phyloP scores from a whole-genome alignment of 257 asterid species.

The Fraxinus excelsior region DNA sequence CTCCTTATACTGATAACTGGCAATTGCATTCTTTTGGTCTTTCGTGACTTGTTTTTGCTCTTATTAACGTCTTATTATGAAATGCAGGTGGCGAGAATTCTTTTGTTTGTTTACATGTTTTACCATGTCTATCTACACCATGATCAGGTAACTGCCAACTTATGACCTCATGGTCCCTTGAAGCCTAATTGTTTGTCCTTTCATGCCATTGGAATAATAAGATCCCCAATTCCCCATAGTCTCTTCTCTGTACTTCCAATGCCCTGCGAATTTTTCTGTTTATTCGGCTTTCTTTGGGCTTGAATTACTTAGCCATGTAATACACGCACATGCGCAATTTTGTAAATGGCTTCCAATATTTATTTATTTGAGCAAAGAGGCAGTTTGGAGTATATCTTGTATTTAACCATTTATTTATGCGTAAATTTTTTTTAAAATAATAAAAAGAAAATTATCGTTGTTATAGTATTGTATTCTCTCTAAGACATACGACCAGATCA shows the following conservation, averaged over 20 bases:
- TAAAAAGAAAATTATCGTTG: no score
- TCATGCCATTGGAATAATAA: not conserved
- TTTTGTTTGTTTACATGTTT: constrained; percentile 82
- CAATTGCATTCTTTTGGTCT: not conserved
- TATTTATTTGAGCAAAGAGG: not conserved
- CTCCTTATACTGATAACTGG: not conserved
- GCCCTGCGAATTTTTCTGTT: not conserved
- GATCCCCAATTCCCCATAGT: not conserved
- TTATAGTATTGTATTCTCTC: not conserved
- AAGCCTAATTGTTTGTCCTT: not conserved
- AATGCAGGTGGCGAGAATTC: constrained; percentile 93
- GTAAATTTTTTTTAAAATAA: no score
- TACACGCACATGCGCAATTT: not conserved
- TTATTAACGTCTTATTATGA: constrained; percentile 24
- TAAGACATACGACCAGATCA: not conserved
- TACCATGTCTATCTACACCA: constrained; percentile 79
- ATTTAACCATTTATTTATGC: not conserved
- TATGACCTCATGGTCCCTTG: not conserved
- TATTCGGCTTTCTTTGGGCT: no score
- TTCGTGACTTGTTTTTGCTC: not conserved
- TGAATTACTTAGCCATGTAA: not conserved
- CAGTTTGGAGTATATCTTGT: not conserved
- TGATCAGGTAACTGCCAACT: constrained; percentile 56
- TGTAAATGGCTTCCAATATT: not conserved
- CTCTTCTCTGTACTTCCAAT: not conserved